Conservation (phyloP, 1,284 basidiomycete genomes). For the Malassezia nana region DNA sequence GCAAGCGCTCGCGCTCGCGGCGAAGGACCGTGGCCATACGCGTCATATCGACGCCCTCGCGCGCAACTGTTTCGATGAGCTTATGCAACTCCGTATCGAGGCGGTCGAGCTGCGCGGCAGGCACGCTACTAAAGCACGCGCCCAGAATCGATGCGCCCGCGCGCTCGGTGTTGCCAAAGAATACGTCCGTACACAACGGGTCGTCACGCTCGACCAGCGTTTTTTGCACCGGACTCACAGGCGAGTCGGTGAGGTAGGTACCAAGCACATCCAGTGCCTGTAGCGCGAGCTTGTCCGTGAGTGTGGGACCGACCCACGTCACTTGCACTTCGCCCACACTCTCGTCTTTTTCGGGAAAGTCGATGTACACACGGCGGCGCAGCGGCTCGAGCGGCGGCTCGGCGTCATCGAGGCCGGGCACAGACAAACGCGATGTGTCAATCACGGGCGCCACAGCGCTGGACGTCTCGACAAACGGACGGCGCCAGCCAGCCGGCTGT, state of each 20-base stretch:
- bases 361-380: slow-evolving; percentile 57
- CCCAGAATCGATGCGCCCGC: slow-evolving; percentile 62
- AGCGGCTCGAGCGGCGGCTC: slow-evolving; percentile 28
- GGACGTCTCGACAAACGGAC: slow-evolving; percentile 83
- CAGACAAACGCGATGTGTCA: slow-evolving; percentile 26
- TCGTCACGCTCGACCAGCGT: slow-evolving; percentile 85
- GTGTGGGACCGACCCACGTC: slow-evolving; percentile 67
- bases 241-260: slow-evolving; percentile 70
- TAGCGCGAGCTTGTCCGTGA: slow-evolving; percentile 64
- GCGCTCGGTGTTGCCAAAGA: slow-evolving; percentile 66
- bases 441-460: slow-evolving; percentile 59
- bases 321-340: slow-evolving; percentile 77
- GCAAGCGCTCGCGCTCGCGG: slow-evolving; percentile 68
- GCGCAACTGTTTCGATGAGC: slow-evolving; percentile 63
- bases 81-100: slow-evolving; percentile 64
- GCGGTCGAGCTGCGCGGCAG: slow-evolving; percentile 63
- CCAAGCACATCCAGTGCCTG: slow-evolving; percentile 72
- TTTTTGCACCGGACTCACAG: slow-evolving; percentile 81
- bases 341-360: slow-evolving; percentile 98
- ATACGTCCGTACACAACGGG: slow-evolving; percentile 73
- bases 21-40: slow-evolving; percentile 79
- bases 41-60: slow-evolving; percentile 78
- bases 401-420: slow-evolving; percentile 31
- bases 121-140: slow-evolving; percentile 73
- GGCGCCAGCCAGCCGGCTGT: slow-evolving; percentile 73